These are phyloP conservation scores for Cystofilobasidium bisporidii DNA, from an alignment of 768 basidiomycete genomes.

Conservation along the genomic window DNA sequence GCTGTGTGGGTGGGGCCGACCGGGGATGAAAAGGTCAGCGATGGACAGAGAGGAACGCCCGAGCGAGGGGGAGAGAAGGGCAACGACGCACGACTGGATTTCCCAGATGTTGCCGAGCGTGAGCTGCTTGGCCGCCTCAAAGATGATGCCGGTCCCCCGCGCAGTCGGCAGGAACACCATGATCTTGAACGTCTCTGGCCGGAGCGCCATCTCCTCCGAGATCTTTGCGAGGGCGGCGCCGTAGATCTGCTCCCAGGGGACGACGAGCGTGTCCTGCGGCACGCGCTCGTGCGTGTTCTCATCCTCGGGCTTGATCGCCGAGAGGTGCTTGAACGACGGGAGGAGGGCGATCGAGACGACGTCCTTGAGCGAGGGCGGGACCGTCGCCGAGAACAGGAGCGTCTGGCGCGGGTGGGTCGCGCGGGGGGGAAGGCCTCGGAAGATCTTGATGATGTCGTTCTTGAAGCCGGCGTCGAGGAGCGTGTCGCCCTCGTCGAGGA, in stretches of 20 bases:
- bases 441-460: conserved; percentile 70
- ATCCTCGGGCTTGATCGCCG: conserved; percentile 16
- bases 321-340: background rate
- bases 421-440: conserved; percentile 31
- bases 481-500: conserved; percentile 87
- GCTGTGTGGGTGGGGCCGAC: too few relatives aligned
- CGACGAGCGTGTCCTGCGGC: conserved; percentile 9
- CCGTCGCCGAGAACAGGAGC: conserved; percentile 81
- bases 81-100: conserved; percentile 47
- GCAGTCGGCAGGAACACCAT: conserved; percentile 65
- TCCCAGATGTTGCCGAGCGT: conserved; percentile 42
- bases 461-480: conserved; percentile 87
- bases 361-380: conserved; percentile 51
- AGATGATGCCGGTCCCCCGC: conserved; percentile 48
- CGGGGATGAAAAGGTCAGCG: background rate
- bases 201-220: background rate
- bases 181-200: conserved; percentile 29
- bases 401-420: conserved; percentile 66
- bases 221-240: background rate
- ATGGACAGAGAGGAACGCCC: background rate
- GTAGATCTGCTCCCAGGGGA: background rate
- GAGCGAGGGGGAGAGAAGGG: background rate
- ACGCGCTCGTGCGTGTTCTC: conserved; percentile 22
- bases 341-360: conserved; percentile 15
- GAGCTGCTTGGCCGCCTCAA: conserved; percentile 34